Conservation (phyloP, 257 asterid species). For the Solanum chiquidenum region DNA sequence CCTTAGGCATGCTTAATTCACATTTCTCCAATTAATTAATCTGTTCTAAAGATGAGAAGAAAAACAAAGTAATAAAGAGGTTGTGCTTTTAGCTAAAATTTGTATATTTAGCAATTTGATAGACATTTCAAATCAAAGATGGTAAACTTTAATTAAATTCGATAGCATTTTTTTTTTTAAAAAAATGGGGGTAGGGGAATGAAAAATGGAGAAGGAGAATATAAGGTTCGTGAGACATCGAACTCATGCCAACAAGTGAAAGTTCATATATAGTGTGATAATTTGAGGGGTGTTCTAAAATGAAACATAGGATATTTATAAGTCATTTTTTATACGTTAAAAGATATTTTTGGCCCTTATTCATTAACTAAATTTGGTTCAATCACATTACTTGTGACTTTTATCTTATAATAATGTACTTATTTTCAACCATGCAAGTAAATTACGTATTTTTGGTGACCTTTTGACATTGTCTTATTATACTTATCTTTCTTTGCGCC, state of each 20-base stretch:
- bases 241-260: background rate
- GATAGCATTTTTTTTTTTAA: too few species aligned
- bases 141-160: too few species aligned
- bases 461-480: background rate
- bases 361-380: background rate
- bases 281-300: background rate
- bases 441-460: background rate
- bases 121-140: too few species aligned
- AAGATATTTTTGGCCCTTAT: too few species aligned
- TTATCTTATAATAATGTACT: background rate
- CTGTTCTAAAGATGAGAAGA: too few species aligned
- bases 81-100: too few species aligned
- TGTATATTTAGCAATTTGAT: too few species aligned
- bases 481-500: too few species aligned
- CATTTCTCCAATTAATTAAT: too few species aligned
- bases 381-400: background rate
- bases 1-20: too few species aligned
- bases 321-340: too few species aligned
- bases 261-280: background rate
- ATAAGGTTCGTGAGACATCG: background rate
- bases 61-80: too few species aligned
- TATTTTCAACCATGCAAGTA: background rate
- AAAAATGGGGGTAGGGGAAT: background rate
- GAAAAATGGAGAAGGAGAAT: background rate
- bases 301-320: background rate